These are phyloP conservation scores for Monosiga brevicollis DNA, from an alignment of 78 protist genomes.

Conservation along the genomic window DNA sequence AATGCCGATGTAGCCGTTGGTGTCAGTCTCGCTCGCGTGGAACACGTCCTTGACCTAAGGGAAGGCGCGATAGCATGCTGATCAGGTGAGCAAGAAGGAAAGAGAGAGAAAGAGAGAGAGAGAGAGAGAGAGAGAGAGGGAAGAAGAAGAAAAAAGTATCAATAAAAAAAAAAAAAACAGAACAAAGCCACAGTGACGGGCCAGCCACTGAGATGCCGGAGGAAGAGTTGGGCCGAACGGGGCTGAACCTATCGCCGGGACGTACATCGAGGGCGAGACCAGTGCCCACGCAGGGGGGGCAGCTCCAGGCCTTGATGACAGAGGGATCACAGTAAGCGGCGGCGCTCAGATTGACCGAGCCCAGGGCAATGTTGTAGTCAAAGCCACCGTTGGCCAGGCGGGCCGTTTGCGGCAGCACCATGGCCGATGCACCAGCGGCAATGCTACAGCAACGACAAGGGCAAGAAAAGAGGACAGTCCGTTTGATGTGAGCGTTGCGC, in stretches of 20 bases:
- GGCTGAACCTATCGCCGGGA: too few species aligned
- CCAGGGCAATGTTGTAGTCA: background rate
- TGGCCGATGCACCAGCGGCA: too few species aligned
- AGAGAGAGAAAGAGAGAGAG: background rate
- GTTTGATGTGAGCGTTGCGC: too few species aligned
- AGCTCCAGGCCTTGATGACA: background rate
- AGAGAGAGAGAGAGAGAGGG: background rate
- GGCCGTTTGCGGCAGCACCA: too few species aligned
- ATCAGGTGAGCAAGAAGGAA: too few species aligned
- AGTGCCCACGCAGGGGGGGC: background rate
- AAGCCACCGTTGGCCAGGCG: too few species aligned
- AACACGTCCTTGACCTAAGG: background rate
- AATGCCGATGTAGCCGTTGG: background rate
- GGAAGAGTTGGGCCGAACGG: too few species aligned
- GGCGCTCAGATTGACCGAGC: background rate
- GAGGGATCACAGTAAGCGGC: background rate
- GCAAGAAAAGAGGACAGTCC: too few species aligned
- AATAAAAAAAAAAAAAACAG: background rate
- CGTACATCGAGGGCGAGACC: background rate
- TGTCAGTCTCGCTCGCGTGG: background rate
- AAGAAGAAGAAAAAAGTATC: too few species aligned
- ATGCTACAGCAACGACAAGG: too few species aligned
- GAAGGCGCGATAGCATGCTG: background rate
- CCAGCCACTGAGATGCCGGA: too few species aligned
- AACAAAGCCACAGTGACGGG: too few species aligned